These are phyloP conservation scores for Hanseniaspora jakobsenii DNA, from an alignment of 805 yeast species.

Conservation along the genomic window DNA sequence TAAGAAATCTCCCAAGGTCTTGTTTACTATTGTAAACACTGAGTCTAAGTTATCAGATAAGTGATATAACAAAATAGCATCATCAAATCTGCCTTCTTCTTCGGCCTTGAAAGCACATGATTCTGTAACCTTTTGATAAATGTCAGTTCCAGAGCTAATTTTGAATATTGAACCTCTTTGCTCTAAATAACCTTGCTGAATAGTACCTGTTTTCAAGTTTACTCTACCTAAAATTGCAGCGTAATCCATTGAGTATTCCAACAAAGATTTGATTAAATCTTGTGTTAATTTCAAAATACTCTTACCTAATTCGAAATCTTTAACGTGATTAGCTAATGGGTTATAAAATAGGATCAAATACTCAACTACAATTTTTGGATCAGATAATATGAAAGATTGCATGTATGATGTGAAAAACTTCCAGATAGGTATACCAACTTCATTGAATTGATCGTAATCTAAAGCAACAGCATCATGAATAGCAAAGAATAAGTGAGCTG, in stretches of 20 bases:
- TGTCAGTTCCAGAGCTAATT: constrained; percentile 51
- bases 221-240: constrained; percentile 73
- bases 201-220: constrained; percentile 56
- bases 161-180: constrained; percentile 49
- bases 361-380: constrained; percentile 86
- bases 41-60: constrained; percentile 77
- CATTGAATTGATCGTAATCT: constrained; percentile 9
- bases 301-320: constrained; percentile 26
- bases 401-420: constrained; percentile 69
- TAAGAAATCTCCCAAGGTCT: constrained; percentile 64
- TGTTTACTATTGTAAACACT: constrained; percentile 63
- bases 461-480: constrained; percentile 39
- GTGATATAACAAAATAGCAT: constrained; percentile 75
- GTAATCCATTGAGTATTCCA: constrained; percentile 77
- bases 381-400: constrained; percentile 67
- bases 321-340: background rate
- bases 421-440: constrained; percentile 35
- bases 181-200: constrained; percentile 76
- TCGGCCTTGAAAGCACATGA: constrained; percentile 78
- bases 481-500: constrained; percentile 80
- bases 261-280: constrained; percentile 71
- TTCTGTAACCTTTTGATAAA: constrained; percentile 60
- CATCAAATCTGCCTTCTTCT: constrained; percentile 80
- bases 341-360: constrained; percentile 51
- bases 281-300: constrained; percentile 50